A percentile compares a stretch with the other conserved stretches of the same genome.
Conservation (phyloP, 2,329 filamentous ascomycete species). For the Penicillium olsonii region DNA sequence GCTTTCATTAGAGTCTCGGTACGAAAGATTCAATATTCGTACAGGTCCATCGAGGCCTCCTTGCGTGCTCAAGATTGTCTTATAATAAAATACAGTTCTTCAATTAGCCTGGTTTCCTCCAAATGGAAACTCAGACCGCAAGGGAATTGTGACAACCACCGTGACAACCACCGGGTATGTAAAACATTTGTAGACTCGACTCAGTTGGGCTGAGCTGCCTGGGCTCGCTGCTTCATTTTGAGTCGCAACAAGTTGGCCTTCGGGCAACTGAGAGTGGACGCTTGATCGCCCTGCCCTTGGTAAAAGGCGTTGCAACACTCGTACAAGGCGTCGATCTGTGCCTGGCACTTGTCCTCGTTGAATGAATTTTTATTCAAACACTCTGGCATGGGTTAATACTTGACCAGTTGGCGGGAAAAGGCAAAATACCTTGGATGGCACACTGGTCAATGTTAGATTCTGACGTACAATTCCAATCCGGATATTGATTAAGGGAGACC, state of each 20-base stretch:
- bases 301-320: slow-evolving; percentile 94
- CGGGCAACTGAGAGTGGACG: slow-evolving; percentile 79
- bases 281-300: slow-evolving; percentile 71
- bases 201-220: slow-evolving; percentile 27
- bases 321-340: slow-evolving; percentile 80
- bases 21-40: slow-evolving; percentile 86
- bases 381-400: slow-evolving; percentile 51
- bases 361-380: slow-evolving; percentile 84
- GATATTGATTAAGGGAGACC: slow-evolving; percentile 37
- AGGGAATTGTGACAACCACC: slow-evolving; percentile 47
- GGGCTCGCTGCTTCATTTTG: slow-evolving; percentile 77
- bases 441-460: slow-evolving; percentile 57
- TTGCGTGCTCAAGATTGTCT: slow-evolving; percentile 98
- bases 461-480: neutral
- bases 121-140: slow-evolving; percentile 57
- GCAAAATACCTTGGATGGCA: slow-evolving; percentile 76
- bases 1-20: slow-evolving; percentile 99
- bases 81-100: slow-evolving; percentile 75
- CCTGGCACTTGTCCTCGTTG: slow-evolving; percentile 79
- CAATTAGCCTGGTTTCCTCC: slow-evolving; percentile 65
- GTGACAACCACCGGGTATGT: slow-evolving; percentile 33
- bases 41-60: slow-evolving; percentile 81
- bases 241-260: slow-evolving; percentile 76
- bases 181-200: slow-evolving; percentile 8
- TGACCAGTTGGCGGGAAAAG: neutral